Evolutionary conservation across 169 alveolate genomes (phyloP).

Genomic region (Cryptosporidium andersoni): DNA sequence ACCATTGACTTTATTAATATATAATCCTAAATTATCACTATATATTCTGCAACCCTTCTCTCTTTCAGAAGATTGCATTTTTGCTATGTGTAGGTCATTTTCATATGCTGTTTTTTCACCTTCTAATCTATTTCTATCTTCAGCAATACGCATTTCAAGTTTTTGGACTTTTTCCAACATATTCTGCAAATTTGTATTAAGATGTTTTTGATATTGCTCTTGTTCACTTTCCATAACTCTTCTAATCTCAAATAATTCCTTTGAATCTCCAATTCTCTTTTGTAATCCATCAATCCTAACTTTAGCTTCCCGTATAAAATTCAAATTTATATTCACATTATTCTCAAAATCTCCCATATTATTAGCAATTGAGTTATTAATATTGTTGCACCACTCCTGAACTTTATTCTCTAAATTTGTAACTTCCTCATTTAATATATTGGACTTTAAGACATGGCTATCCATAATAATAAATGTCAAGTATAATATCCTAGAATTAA

Average conservation of each 20-base stretch:
- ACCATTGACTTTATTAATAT: conserved; percentile 51
- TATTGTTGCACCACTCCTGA: conserved; percentile 48
- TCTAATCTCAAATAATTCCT: conserved; percentile 49
- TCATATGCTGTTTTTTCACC: conserved; percentile 34
- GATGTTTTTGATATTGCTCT: conserved; percentile 25
- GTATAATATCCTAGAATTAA: not conserved
- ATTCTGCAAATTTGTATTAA: not conserved
- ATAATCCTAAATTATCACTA: conserved; percentile 49
- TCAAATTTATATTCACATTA: conserved; percentile 9
- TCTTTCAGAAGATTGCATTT: conserved; percentile 58
- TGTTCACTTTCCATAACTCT: conserved; percentile 42
- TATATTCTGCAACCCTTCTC: conserved; percentile 56
- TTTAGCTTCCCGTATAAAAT: conserved; percentile 46
- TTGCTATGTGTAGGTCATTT: conserved; percentile 36
- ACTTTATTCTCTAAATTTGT: conserved; percentile 30
- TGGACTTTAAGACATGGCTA: conserved; percentile 25
- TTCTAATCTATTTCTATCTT: conserved; percentile 55
- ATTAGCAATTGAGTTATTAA: conserved; percentile 13
- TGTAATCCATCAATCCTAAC: conserved; percentile 58
- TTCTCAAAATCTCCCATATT: conserved; percentile 24
- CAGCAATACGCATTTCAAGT: conserved; percentile 27
- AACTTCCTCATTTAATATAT: conserved; percentile 38
- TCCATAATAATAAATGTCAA: conserved; percentile 11
- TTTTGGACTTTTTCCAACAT: conserved; percentile 30
- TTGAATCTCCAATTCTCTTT: conserved; percentile 52